Evolutionary conservation across 2,329 filamentous ascomycete species (phyloP), one percentile per base, ranked within the genome.

Genomic region (Penicillium sp.): DNA sequence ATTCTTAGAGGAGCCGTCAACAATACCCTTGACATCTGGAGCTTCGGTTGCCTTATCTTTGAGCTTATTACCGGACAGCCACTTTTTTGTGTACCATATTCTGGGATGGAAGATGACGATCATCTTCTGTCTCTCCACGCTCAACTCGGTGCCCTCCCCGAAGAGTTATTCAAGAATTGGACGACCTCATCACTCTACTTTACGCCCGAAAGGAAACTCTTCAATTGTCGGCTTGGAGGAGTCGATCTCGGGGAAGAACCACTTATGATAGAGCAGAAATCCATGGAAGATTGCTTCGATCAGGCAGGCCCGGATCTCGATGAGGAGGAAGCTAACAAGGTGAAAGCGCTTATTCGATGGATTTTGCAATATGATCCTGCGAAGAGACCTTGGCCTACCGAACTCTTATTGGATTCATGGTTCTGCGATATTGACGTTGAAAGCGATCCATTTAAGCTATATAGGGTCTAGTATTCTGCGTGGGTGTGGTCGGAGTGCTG

Each of bases 31-130:
- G 67, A 72, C 52, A 54, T 69, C 32, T 72, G 64, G 70, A 67
- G 61, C 49, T 68, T 71, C 38, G 57, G 59, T 54, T 72, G 68
- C 43, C 57, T 71, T n/a, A 21, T 71, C 29, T 71, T 66, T 54
- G 69, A 71, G 56, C 58, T 71, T 32, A 55, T 71, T 29, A 68
- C 67, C 11, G 63, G 69, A 48, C 55, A 29, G 54, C 67, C 49
- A 50, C 58, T 63, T 38, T 62, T 60, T 54, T 65, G 45, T 58
- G 58, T 64, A 42, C 65, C 54, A 53, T 57, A 43, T n/a, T 60
- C 51, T 44, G 48, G 66, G 60, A 36, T 54, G 56, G 49, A 58
- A 63, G 64, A 71, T 55, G 66, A 70, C 49, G 63, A 69, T 45
- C 64, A 69, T 59, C 56, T 71, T 54, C 55, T 62, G 49, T 63